These are phyloP conservation scores for Auricularia sp. DNA, from an alignment of 768 basidiomycete genomes.

Conservation along the genomic window DNA sequence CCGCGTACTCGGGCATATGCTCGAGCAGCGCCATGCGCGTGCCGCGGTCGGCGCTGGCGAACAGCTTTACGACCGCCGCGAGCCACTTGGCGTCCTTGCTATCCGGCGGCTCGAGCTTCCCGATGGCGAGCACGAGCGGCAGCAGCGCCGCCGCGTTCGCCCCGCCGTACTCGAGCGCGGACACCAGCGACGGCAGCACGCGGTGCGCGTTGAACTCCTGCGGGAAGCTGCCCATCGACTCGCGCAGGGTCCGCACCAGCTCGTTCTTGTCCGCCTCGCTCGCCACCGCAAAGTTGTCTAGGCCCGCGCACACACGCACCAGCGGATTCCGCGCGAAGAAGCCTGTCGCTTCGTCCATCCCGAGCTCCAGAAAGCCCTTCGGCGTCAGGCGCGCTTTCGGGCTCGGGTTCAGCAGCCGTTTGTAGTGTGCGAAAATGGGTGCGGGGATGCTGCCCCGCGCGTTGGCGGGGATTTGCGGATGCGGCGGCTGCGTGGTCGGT, in stretches of 20 bases:
- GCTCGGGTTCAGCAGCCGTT: conserved; percentile 83
- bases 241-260: conserved; percentile 67
- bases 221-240: conserved; percentile 71
- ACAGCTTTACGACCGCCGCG: conserved; percentile 74
- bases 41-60: conserved; percentile 81
- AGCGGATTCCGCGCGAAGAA: conserved; percentile 79
- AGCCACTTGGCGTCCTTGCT: conserved; percentile 59
- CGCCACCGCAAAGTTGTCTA: conserved; percentile 76
- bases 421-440: conserved; percentile 68
- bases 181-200: conserved; percentile 78
- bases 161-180: conserved; percentile 70
- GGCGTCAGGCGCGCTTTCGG: conserved; percentile 68
- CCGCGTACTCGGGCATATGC: conserved; percentile 70
- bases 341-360: conserved; percentile 61
- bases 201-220: conserved; percentile 74
- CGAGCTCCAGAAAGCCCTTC: conserved; percentile 67
- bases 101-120: conserved; percentile 54
- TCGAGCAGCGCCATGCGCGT: conserved; percentile 91
- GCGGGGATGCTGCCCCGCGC: conserved; percentile 69
- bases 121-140: conserved; percentile 75
- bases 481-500: conserved; percentile 57
- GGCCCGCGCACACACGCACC: conserved; percentile 70
- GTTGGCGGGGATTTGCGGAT: conserved; percentile 66
- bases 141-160: conserved; percentile 66
- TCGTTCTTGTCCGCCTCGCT: conserved; percentile 70